Conservation (phyloP, 2,329 filamentous ascomycete genomes). For the Pyrenochaeta sp. region DNA sequence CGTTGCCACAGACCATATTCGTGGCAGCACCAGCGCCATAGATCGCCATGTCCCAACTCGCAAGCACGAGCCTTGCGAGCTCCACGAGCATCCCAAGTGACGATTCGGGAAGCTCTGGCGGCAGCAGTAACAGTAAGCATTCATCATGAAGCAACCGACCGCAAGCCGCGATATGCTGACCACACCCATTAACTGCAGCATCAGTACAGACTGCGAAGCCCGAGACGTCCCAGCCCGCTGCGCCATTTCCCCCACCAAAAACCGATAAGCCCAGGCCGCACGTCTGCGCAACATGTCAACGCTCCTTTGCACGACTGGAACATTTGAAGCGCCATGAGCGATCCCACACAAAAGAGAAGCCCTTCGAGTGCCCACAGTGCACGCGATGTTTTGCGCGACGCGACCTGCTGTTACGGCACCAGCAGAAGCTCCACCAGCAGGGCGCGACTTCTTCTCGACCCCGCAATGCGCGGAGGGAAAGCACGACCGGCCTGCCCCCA, state of each 20-base stretch:
- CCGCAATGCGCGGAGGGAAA: constrained; percentile 84
- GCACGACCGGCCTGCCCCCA: constrained; percentile 76
- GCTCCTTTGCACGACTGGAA: constrained; percentile 93
- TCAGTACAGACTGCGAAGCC: constrained; percentile 44
- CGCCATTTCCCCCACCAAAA: constrained; percentile 80
- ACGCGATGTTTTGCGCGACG: constrained; percentile 92
- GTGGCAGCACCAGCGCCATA: constrained; percentile 21
- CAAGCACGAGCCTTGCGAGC: constrained; percentile 36
- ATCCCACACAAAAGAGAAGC: constrained; percentile 99
- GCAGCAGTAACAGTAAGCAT: constrained; percentile 45
- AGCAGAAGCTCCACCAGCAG: constrained; percentile 97
- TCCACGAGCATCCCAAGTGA: constrained; percentile 37
- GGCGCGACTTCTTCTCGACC: constrained; percentile 87
- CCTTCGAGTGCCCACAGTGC: constrained; percentile 96
- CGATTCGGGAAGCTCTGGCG: constrained; percentile 36
- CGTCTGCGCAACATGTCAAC: constrained; percentile 87
- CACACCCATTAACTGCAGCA: constrained; percentile 25
- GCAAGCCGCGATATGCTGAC: constrained; percentile 25
- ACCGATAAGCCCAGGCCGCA: constrained; percentile 97
- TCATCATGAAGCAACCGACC: not conserved
- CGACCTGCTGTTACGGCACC: constrained; percentile 90
- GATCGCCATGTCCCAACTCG: constrained; percentile 35
- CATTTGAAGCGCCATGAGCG: constrained; percentile 97
- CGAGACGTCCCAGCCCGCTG: constrained; percentile 33
- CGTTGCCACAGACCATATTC: constrained; percentile 16